Base-by-base conservation (phyloP, 371 early-diverging fungal genomes). In the Mortierella sp. region DNA sequence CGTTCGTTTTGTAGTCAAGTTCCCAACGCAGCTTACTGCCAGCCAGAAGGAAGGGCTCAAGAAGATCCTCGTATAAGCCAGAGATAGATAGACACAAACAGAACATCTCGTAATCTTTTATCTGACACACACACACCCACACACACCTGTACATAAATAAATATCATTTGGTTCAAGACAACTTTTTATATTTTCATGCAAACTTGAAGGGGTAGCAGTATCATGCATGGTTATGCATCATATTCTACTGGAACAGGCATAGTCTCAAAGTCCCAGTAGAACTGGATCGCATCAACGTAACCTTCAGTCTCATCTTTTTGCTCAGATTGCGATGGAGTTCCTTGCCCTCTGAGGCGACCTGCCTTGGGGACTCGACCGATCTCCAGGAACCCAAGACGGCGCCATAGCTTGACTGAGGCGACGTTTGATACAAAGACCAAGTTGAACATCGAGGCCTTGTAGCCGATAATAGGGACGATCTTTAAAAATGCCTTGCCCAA, bases 401-500 rank as follows among this genome's bases (percentile, higher is more conserved):
- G 83, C 94, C 94, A 94, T 39, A 94, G 86, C 20, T 83, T 72
- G 62, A 93, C 87, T 2, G 92, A 92, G 16, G 91, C 90, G 24
- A 78, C 85, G 72, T 95, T 94, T 59, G 86, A 90, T 3, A 75
- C 90, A 86, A 94, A 95, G 20, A 95, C 95, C 5, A 95, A 87
- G 70, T 95, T 95, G 84, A 95, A 95, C 80, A 95, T 87, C 35
- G 91, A 90, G 4, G 94, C 93, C 49, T 88, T 85, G 84, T 94
- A 95, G 5, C 94, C 94, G 37, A 94, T 84, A 24, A 86, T 66
- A 26, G 94, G 93, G 0, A 90, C 94, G 1, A 93, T 37, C 18
- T 75, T 64, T 30, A 91, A 68, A 69, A 92, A 95, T 0, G 93
- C 88, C 62, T 88, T 87, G n/a, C 86, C 94, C 87, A 95, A 86